Evolutionary conservation across 805 yeast species (phyloP), one percentile per base, ranked within the genome.

Genomic region (Saturnispora sanitii): DNA sequence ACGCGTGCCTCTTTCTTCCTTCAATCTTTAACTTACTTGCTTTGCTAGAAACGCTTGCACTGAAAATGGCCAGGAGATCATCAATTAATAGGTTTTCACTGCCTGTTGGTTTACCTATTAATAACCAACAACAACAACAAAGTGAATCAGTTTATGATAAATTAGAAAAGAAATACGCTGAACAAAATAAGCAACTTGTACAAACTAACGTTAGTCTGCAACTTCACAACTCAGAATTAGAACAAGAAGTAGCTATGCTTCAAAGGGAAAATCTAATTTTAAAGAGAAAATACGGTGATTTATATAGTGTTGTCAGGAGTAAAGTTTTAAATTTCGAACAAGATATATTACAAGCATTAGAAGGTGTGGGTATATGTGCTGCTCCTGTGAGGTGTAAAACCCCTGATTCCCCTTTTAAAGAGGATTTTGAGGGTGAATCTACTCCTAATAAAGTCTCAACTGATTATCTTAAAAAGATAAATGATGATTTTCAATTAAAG

Each of bases 141-240:
- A 37, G n/a, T 26, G 16, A 22, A 3, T n/a, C 33, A 4, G 21
- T 31, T 6, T 34, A 28, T 29, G 31, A 28, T n/a, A 28, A 34
- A 8, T 28, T 54, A 16, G 52, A 53, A 37, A 42, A 49, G 27
- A 51, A 58, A 35, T 68, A 63, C 40, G 37, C 55, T 5, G 54
- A 53, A n/a, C 79, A 74, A 50, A 81, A 81, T 56, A 66, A 65
- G 40, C 68, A 71, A n/a, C 57, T 82, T 21, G 84, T 84, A 1
- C 73, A 67, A 45, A 71, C 69, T 37, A 79, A 77, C 53, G 69
- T 80, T 3, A 54, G 65, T 18, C 60, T 79, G 53, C 63, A 70
- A 66, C 54, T 67, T 29, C 72, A 66, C 47, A 62, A 80, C 20
- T 56, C 69, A 4, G 74, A 68, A 22, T 55, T 82, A 54, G 85